phyloP scores from a whole-genome alignment of 202 grass and related monocot species.

The Setaria italica region DNA sequence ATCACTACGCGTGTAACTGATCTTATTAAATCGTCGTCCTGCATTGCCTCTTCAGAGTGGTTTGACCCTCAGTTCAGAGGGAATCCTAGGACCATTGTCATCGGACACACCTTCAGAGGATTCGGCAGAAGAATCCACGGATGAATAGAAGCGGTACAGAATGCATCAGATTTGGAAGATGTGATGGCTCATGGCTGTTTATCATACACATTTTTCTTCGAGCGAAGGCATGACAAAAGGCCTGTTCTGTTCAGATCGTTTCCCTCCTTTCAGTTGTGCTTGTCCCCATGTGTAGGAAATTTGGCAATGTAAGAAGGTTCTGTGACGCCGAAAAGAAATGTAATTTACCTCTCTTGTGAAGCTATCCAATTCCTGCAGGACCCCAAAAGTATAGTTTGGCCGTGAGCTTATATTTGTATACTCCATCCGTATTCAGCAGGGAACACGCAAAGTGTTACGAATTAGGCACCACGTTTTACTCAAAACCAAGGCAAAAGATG shows the following conservation, averaged over 20 bases:
- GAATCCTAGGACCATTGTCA: constrained; percentile 78
- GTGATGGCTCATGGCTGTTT: constrained; percentile 13
- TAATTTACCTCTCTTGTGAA: constrained; percentile 38
- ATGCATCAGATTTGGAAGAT: constrained; percentile 24
- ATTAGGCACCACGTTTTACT: constrained; percentile 39
- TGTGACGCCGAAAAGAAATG: constrained; percentile 37
- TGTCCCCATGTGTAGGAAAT: constrained; percentile 38
- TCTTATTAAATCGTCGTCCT: constrained; percentile 24
- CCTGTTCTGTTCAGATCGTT: constrained; percentile 30
- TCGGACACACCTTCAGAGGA: constrained; percentile 21
- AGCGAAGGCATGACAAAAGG: constrained; percentile 33
- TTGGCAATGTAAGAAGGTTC: constrained; percentile 48
- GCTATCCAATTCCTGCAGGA: constrained; percentile 32
- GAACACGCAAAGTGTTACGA: constrained; percentile 35
- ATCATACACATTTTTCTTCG: neutral
- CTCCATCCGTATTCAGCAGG: neutral
- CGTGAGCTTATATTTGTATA: constrained; percentile 16
- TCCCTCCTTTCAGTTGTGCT: neutral
- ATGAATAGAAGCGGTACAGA: constrained; percentile 41
- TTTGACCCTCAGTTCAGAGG: constrained; percentile 87
- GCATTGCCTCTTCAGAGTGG: constrained; percentile 65
- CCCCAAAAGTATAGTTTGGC: constrained; percentile 36
- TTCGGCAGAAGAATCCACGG: constrained; percentile 41
- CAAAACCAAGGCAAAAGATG: constrained; percentile 5
- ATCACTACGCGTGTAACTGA: neutral